A percentile compares a stretch with the other conserved stretches of the same genome.
Evolutionary conservation across 1,284 basidiomycete genomes (phyloP).

Genomic region (Ceratobasidium papillatum): DNA sequence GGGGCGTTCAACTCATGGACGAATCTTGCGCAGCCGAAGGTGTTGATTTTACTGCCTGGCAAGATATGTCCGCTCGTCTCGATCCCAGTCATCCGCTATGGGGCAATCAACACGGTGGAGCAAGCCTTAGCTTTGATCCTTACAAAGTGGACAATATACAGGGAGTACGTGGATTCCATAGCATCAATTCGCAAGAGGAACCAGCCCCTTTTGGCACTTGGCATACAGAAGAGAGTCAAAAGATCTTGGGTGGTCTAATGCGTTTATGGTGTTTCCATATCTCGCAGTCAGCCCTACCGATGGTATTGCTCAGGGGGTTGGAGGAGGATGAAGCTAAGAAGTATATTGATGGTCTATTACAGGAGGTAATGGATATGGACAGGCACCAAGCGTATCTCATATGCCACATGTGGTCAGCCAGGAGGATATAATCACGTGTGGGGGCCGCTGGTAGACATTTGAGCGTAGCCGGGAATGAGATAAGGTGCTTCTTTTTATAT

Average conservation of each 20-base stretch:
- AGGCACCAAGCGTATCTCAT: not conserved
- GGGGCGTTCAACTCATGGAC: not conserved
- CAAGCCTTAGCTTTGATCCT: too few species aligned
- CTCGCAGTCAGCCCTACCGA: not conserved
- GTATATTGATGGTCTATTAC: not conserved
- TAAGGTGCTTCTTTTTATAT: too few species aligned
- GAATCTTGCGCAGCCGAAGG: not conserved
- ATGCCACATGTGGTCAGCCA: constrained; percentile 5
- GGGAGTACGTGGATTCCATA: not conserved
- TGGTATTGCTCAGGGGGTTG: not conserved
- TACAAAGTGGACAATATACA: not conserved
- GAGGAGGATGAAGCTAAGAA: not conserved
- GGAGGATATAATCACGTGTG: constrained; percentile 7
- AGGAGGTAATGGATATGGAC: not conserved
- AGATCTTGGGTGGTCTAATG: not conserved
- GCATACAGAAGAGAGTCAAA: not conserved
- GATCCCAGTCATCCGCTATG: constrained; percentile 16
- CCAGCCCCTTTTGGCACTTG: not conserved
- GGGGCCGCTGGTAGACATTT: too few species aligned
- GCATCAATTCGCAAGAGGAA: not conserved
- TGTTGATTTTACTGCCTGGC: not conserved
- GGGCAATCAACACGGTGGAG: not conserved
- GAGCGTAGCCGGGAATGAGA: too few species aligned
- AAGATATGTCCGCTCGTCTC: constrained; percentile 10
- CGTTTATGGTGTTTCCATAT: not conserved